Evolutionary conservation across 805 yeast genomes (phyloP).

Genomic region (Wickerhamiella australiensis): DNA sequence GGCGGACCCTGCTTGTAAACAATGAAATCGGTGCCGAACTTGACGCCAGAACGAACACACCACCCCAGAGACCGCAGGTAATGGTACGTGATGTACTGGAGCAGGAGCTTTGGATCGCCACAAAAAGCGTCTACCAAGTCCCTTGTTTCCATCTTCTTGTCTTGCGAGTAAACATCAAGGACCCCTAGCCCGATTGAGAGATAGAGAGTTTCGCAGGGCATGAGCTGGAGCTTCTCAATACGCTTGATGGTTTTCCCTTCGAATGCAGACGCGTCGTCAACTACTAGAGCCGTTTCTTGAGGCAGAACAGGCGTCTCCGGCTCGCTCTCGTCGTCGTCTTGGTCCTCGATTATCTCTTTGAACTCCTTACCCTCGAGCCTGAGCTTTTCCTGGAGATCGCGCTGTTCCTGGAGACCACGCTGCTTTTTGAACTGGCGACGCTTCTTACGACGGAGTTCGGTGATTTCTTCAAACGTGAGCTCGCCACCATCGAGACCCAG

Average conservation of each 20-base stretch:
- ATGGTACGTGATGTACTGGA: slow-evolving; percentile 64
- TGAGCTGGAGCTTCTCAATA: slow-evolving; percentile 46
- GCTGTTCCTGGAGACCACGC: slow-evolving; percentile 48
- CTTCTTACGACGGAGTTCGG: slow-evolving; percentile 57
- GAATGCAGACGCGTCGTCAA: slow-evolving; percentile 20
- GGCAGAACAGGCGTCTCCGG: slow-evolving; percentile 2
- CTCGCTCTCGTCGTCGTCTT: slow-evolving; percentile 30
- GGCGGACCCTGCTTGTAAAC: slow-evolving; percentile 90
- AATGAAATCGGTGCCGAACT: slow-evolving; percentile 79
- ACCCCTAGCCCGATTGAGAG: slow-evolving; percentile 46
- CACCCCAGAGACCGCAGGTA: slow-evolving; percentile 83
- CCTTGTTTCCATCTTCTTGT: not conserved
- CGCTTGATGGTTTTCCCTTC: slow-evolving; percentile 22
- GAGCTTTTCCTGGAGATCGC: slow-evolving; percentile 34
- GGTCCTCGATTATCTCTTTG: slow-evolving; percentile 33
- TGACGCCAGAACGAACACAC: slow-evolving; percentile 87
- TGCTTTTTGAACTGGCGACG: slow-evolving; percentile 59
- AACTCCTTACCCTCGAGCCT: slow-evolving; percentile 26
- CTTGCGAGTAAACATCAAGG: slow-evolving; percentile 28
- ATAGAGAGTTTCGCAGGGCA: slow-evolving; percentile 66
- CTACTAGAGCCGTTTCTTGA: slow-evolving; percentile 21
- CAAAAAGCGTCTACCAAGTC: slow-evolving; percentile 13
- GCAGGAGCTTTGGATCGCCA: slow-evolving; percentile 25
- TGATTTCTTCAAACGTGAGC: slow-evolving; percentile 53
- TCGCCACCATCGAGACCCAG: slow-evolving; percentile 36